These are phyloP conservation scores for Camellia oleifera DNA, from an alignment of 179 eudicot species.

Conservation along the genomic window DNA sequence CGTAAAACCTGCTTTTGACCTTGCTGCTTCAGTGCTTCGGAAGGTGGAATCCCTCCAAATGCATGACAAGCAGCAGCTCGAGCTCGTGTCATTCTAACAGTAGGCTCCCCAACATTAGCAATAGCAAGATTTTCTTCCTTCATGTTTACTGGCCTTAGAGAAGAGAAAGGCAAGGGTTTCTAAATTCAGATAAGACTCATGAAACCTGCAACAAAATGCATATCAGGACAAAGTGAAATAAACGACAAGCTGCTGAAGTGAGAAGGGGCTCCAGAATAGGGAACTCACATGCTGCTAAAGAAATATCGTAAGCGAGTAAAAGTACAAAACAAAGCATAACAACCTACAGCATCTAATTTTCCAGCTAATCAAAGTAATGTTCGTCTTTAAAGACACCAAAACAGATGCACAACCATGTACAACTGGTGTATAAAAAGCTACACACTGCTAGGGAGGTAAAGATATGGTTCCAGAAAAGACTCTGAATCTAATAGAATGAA, in stretches of 20 bases:
- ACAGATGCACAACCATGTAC: not conserved
- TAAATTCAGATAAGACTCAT: conserved; percentile 8
- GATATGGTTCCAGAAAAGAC: not conserved
- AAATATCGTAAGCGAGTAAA: not conserved
- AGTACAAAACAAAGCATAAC: not conserved
- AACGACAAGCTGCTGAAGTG: not conserved
- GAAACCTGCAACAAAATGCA: conserved; percentile 18
- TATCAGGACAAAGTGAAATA: not conserved
- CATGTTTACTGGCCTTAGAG: conserved; percentile 21
- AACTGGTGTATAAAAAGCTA: not conserved
- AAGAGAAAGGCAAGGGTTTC: conserved; percentile 13
- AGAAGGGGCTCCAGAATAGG: not conserved
- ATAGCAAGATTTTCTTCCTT: conserved; percentile 24
- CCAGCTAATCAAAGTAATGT: not conserved
- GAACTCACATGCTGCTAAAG: not conserved
- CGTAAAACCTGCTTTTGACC: conserved; percentile 13
- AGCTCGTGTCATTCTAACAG: conserved; percentile 38
- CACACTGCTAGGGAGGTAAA: not conserved
- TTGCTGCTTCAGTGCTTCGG: not conserved
- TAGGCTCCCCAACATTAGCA: conserved; percentile 26
- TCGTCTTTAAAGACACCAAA: not conserved
- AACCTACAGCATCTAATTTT: not conserved
- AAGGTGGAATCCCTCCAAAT: conserved; percentile 10
- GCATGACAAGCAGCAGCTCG: conserved; percentile 24
- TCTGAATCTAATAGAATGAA: not conserved